phyloP scores from a whole-genome alignment of 2,329 filamentous ascomycete species.

The Neopestalotiopsis sp. region DNA sequence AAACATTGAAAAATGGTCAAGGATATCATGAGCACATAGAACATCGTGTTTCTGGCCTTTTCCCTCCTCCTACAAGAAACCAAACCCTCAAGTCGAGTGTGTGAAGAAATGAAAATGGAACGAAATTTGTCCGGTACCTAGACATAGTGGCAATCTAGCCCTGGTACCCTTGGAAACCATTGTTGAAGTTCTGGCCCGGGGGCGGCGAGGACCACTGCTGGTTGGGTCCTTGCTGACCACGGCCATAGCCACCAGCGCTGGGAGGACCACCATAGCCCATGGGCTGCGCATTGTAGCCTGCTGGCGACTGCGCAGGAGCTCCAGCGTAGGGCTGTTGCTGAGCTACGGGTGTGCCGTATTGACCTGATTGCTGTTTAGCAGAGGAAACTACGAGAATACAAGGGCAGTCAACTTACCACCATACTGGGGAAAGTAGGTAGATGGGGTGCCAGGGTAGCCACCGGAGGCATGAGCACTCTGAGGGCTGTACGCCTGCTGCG shows the following conservation, averaged over 20 bases:
- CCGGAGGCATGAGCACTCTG: slow-evolving; percentile 74
- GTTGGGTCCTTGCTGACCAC: slow-evolving; percentile 68
- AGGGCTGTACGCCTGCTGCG: slow-evolving; percentile 71
- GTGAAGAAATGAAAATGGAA: neutral
- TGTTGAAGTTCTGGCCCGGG: slow-evolving; percentile 62
- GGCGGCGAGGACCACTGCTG: slow-evolving; percentile 59
- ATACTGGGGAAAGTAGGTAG: slow-evolving; percentile 91
- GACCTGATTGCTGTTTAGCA: slow-evolving; percentile 44
- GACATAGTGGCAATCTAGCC: slow-evolving; percentile 44
- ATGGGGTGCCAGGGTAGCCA: slow-evolving; percentile 78
- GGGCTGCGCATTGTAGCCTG: slow-evolving; percentile 67
- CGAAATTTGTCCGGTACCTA: neutral
- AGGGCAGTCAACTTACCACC: slow-evolving; percentile 63
- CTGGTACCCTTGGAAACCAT: slow-evolving; percentile 68
- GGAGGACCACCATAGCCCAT: slow-evolving; percentile 75
- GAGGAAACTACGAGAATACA: slow-evolving; percentile 30
- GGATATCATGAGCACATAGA: slow-evolving; percentile 14
- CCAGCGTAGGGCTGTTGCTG: slow-evolving; percentile 72
- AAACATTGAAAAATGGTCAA: slow-evolving; percentile 3
- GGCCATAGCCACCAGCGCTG: slow-evolving; percentile 84
- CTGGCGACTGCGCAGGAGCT: slow-evolving; percentile 65
- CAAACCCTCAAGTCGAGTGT: neutral
- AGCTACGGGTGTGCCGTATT: slow-evolving; percentile 54
- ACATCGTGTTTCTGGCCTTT: slow-evolving; percentile 5
- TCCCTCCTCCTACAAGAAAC: neutral